phyloP scores from a whole-genome alignment of 2,329 filamentous ascomycete species.

The Phyllosticta citribraziliensis region DNA sequence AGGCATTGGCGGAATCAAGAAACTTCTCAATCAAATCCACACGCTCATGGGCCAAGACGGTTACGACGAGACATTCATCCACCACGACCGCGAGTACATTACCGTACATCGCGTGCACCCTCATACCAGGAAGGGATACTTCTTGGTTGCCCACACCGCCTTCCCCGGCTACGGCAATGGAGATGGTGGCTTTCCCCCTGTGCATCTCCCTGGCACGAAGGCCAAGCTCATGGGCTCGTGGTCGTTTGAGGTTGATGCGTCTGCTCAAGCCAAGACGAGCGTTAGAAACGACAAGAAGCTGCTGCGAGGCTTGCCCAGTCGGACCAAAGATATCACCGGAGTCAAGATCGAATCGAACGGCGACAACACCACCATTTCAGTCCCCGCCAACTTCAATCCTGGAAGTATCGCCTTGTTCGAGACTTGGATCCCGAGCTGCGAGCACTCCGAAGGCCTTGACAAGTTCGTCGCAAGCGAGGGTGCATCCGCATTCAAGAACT shows the following conservation, averaged over 20 bases:
- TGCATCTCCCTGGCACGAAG: conserved; percentile 73
- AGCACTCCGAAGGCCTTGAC: conserved; percentile 75
- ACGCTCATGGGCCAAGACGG: conserved; percentile 90
- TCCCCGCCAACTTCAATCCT: conserved; percentile 77
- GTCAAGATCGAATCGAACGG: conserved; percentile 62
- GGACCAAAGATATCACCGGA: conserved; percentile 63
- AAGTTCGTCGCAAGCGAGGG: conserved; percentile 77
- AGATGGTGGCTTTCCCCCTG: conserved; percentile 69
- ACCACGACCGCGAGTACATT: conserved; percentile 92
- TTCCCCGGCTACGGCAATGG: conserved; percentile 84
- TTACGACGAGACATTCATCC: conserved; percentile 91
- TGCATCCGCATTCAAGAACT: conserved; percentile 63
- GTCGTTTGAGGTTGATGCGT: conserved; percentile 82
- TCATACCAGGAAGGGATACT: conserved; percentile 83
- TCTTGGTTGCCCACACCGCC: conserved; percentile 90
- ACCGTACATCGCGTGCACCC: conserved; percentile 94
- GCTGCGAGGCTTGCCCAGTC: conserved; percentile 75
- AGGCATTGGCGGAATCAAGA: conserved; percentile 85
- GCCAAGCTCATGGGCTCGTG: conserved; percentile 82
- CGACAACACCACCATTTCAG: conserved; percentile 67
- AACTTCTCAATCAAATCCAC: conserved; percentile 88
- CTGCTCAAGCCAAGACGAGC: conserved; percentile 55
- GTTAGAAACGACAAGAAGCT: conserved; percentile 59
- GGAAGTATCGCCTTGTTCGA: conserved; percentile 93
- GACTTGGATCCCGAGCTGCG: conserved; percentile 84